Evolutionary conservation across 2,329 filamentous ascomycete genomes (phyloP), one percentile per base, ranked within the genome.

Genomic region (Phyllosticta paracitricarpa): DNA sequence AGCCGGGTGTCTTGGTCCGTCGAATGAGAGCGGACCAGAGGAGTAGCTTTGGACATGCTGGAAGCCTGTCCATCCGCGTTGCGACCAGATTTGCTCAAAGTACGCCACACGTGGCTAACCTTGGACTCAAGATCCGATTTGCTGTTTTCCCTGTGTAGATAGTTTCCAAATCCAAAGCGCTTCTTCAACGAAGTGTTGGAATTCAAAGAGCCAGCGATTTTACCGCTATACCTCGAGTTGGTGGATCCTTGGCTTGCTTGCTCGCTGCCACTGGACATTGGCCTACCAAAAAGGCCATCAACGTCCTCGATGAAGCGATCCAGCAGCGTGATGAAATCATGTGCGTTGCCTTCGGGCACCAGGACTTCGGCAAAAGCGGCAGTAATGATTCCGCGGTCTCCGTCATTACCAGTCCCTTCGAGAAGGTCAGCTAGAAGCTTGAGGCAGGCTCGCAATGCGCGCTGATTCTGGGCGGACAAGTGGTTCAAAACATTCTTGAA

Each of bases 261-360:
- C 68, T 78, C 72, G 58, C 79, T 72, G 61, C 76, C 70, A 66
- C 77, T 73, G 61, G 80, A 74, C 22, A 30, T 40, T 53, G 70
- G 69, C 9, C 89, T 85, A 58, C 91, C 89, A 68, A 96, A 96
- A n/a, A 97, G 86, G 30, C 85, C 84, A 61, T 96, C 90, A 64
- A 89, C 91, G 69, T 96, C 92, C 65, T 96, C 89, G 0, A 97
- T 91, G 24, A 97, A 82, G 22, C 90, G 85, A 74, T 97, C 92
- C 54, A 97, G 79, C 14, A 97, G 78, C 61, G 93, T 94, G 66
- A 97, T 92, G 71, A 93, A 94, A 64, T 91, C 84, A 63, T 89
- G 86, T 1, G 91, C 85, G 63, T 87, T 85, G 6, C 87, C 88
- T 62, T 91, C 87, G 4, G 86, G 83, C 2, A 94, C 88, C 6